phyloP scores from a whole-genome alignment of 257 asterid species.

The Lavandula angustifolia region DNA sequence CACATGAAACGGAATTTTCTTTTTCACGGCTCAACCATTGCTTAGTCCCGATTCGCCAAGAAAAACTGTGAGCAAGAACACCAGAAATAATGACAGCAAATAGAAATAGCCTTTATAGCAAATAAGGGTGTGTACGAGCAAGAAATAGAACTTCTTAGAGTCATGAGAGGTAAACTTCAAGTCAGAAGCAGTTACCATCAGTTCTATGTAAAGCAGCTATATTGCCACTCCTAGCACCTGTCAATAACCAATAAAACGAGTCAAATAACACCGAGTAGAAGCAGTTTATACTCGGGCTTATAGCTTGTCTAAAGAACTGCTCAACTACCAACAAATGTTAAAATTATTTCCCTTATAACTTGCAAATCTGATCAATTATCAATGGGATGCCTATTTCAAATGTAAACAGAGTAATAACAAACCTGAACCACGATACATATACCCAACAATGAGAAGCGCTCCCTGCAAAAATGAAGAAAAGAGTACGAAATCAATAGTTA shows the following conservation, averaged over 20 bases:
- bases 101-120: conserved; percentile 2
- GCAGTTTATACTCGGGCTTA: not conserved
- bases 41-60: no score
- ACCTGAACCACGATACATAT: conserved; percentile 79
- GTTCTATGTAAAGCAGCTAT: conserved; percentile 56
- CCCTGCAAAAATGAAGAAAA: conserved; percentile 57
- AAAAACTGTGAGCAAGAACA: not conserved
- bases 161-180: not conserved
- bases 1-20: no score
- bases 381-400: not conserved
- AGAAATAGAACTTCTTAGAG: not conserved
- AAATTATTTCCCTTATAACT: not conserved
- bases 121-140: not conserved
- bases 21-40: no score
- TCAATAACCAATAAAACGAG: conserved; percentile 17
- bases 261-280: conserved; percentile 19
- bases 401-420: conserved; percentile 29
- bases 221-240: conserved; percentile 68
- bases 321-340: conserved; percentile 3
- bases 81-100: conserved; percentile 2
- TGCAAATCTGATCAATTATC: conserved; percentile 6
- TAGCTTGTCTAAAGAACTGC: conserved; percentile 14
- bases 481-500: conserved; percentile 12
- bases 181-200: conserved; percentile 50
- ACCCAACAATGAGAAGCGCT: conserved; percentile 77